Evolutionary conservation across 1,139 yeast species (phyloP).

Genomic region (Debaryomyces subglobosus): DNA sequence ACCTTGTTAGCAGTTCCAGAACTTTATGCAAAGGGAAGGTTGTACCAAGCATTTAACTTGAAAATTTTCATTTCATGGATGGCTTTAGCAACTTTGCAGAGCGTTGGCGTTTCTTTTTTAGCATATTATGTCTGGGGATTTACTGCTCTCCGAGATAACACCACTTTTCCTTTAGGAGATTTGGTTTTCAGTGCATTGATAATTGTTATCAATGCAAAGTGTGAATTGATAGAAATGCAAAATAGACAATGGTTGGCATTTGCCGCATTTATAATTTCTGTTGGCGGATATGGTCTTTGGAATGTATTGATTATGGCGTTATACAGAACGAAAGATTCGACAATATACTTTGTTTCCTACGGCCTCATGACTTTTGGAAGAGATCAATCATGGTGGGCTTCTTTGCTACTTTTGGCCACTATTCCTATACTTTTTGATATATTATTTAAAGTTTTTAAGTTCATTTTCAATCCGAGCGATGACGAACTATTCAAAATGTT

Average conservation of each 20-base stretch:
- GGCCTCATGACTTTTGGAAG: conserved; percentile 77
- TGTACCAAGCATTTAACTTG: conserved; percentile 75
- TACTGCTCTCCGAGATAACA: conserved; percentile 65
- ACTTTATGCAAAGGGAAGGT: conserved; percentile 76
- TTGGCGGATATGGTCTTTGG: conserved; percentile 90
- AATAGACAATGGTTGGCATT: conserved; percentile 73
- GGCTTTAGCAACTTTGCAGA: conserved; percentile 71
- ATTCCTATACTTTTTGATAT: conserved; percentile 71
- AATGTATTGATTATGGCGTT: conserved; percentile 73
- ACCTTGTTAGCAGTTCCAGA: conserved; percentile 93
- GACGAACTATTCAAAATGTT: conserved; percentile 76
- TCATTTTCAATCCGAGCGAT: conserved; percentile 66
- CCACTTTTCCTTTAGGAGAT: conserved; percentile 81
- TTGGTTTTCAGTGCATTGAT: conserved; percentile 73
- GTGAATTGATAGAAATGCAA: conserved; percentile 84
- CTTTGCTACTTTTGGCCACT: conserved; percentile 56
- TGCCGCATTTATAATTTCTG: conserved; percentile 71
- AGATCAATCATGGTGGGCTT: conserved; percentile 86
- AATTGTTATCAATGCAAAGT: conserved; percentile 72
- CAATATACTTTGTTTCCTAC: conserved; percentile 72
- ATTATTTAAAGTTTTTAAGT: conserved; percentile 57
- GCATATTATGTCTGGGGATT: conserved; percentile 72
- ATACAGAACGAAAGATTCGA: conserved; percentile 57
- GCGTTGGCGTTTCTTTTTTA: conserved; percentile 71
- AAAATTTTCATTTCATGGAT: conserved; percentile 77